These are phyloP conservation scores for Pelargonium citronellum DNA, from an alignment of 441 rosid genomes.

Conservation along the genomic window DNA sequence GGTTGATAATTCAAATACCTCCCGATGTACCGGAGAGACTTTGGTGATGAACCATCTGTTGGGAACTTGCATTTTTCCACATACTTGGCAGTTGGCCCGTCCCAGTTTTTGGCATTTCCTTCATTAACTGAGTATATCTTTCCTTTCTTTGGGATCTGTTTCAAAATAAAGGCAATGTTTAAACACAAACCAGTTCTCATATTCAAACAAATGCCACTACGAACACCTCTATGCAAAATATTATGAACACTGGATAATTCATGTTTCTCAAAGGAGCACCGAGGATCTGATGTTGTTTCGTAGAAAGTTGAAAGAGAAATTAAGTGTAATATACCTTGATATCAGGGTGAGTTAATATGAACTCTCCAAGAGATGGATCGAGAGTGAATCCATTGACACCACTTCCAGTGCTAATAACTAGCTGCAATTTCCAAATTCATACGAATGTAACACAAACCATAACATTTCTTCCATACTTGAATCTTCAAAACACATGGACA, in stretches of 20 bases:
- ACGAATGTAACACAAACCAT: background rate
- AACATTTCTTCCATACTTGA: background rate
- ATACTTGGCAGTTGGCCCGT: conserved; percentile 83
- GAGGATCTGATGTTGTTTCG: too few relatives aligned
- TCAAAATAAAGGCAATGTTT: background rate
- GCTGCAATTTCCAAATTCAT: conserved; percentile 35
- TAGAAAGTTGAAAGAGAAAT: too few relatives aligned
- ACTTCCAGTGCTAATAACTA: conserved; percentile 77
- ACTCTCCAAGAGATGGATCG: conserved; percentile 98
- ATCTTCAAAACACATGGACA: too few relatives aligned
- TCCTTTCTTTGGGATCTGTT: conserved; percentile 81
- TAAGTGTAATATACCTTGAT: too few relatives aligned
- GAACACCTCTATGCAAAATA: background rate
- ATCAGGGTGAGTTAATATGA: conserved; percentile 86
- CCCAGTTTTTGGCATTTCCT: conserved; percentile 98
- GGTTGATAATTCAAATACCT: conserved; percentile 46
- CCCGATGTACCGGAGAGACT: conserved; percentile 91
- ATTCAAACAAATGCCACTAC: background rate
- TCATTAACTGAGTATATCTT: conserved; percentile 95
- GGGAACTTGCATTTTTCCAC: conserved; percentile 94
- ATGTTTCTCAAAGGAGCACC: too few relatives aligned
- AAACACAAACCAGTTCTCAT: background rate
- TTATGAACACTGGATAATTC: too few relatives aligned
- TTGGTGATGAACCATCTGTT: conserved; percentile 66
- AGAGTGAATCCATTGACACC: conserved; percentile 94